phyloP scores from a whole-genome alignment of 1,284 basidiomycete species.

The Microbotryum lychnidis-dioicae region DNA sequence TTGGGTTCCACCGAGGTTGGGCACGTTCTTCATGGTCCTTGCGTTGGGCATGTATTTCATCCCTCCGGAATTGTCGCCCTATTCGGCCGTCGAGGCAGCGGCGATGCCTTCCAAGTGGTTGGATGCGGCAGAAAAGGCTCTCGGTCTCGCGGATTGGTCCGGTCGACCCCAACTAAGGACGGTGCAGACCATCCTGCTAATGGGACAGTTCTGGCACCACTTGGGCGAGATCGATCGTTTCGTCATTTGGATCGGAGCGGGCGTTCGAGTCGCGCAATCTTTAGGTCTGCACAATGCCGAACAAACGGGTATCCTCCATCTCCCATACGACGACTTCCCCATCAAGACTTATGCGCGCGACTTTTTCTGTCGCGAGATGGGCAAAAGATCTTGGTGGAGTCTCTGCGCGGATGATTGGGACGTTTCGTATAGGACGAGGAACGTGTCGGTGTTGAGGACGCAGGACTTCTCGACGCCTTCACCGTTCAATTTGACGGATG shows the following conservation, averaged over 20 bases:
- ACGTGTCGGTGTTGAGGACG: neutral
- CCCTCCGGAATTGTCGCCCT: neutral
- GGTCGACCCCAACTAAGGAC: neutral
- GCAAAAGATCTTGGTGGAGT: neutral
- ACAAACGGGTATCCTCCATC: neutral
- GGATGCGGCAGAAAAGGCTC: neutral
- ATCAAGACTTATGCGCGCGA: neutral
- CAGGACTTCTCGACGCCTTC: neutral
- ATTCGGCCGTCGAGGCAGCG: neutral
- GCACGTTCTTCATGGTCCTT: neutral
- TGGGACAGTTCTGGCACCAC: neutral
- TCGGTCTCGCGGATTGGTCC: constrained; percentile 1
- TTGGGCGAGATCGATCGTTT: neutral
- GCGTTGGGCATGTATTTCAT: constrained; percentile 1
- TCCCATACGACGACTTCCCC: neutral
- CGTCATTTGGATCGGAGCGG: constrained; percentile 3
- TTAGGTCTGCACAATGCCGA: neutral
- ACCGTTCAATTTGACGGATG: neutral
- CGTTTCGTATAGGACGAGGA: neutral
- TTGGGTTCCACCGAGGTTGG: neutral
- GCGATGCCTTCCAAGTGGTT: neutral
- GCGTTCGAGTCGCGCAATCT: constrained; percentile 1
- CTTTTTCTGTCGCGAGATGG: neutral
- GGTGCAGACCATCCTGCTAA: constrained; percentile 1
- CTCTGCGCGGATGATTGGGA: constrained; percentile 5